Conservation (phyloP, 495 filamentous ascomycete genomes). For the Hyaloscypha finlandica region DNA sequence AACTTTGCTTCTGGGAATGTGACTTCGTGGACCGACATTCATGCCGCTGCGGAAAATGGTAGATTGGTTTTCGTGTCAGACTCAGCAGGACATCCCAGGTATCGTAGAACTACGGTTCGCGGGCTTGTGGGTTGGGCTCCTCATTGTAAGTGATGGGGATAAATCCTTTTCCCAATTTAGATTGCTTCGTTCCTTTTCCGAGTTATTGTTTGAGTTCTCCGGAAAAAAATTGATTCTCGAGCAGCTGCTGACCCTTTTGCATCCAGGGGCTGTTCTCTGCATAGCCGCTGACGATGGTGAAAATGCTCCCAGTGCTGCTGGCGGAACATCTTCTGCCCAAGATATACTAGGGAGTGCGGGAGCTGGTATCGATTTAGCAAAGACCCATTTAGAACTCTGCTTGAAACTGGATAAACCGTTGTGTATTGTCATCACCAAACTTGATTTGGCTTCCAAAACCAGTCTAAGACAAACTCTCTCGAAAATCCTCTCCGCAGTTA, state of each 20-base stretch:
- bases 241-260: constrained; percentile 41
- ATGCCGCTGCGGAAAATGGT: constrained; percentile 62
- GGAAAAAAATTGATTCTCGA: neutral
- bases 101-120: constrained; percentile 81
- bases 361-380: constrained; percentile 63
- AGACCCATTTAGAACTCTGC: constrained; percentile 85
- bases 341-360: constrained; percentile 54
- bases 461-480: constrained; percentile 68
- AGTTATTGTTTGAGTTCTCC: no score
- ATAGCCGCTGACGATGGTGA: constrained; percentile 78
- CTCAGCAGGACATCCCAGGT: constrained; percentile 86
- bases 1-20: constrained; percentile 88
- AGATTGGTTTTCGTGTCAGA: constrained; percentile 87
- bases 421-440: constrained; percentile 83
- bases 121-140: constrained; percentile 95
- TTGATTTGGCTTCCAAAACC: constrained; percentile 77
- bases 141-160: constrained; percentile 44
- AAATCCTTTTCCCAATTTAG: neutral
- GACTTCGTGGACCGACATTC: constrained; percentile 93
- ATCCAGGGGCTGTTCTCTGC: constrained; percentile 67
- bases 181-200: neutral
- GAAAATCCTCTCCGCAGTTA: constrained; percentile 75
- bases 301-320: constrained; percentile 32
- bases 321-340: constrained; percentile 44
- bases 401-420: constrained; percentile 74